These are phyloP conservation scores for Paxillus rubicundulus DNA, from an alignment of 768 basidiomycete species.

Conservation along the genomic window DNA sequence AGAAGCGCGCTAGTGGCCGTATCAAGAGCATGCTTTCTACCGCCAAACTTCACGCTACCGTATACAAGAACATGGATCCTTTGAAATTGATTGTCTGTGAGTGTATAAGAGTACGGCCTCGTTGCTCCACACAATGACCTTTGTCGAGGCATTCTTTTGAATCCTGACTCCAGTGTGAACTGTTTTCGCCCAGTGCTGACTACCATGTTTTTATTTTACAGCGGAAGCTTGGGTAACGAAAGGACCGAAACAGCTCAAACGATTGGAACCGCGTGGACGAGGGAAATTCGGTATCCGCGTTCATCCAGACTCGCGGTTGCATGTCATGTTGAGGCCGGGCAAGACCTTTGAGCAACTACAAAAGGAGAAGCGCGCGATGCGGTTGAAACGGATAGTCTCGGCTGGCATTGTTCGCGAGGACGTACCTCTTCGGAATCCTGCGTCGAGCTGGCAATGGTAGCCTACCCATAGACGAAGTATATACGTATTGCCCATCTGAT, in stretches of 20 bases:
- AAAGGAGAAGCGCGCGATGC: conserved; percentile 59
- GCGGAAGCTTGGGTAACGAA: conserved; percentile 96
- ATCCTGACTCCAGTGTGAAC: neutral
- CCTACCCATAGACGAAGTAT: neutral
- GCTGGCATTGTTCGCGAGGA: conserved; percentile 80
- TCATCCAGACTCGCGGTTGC: conserved; percentile 72
- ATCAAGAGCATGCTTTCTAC: conserved; percentile 87
- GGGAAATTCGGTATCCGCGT: conserved; percentile 75
- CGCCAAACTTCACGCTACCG: conserved; percentile 80
- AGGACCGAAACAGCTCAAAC: conserved; percentile 58
- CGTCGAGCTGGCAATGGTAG: conserved; percentile 77
- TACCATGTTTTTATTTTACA: conserved; percentile 29
- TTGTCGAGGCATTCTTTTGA: neutral
- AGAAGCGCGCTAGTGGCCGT: conserved; percentile 84
- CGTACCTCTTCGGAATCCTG: conserved; percentile 70
- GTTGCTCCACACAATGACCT: neutral
- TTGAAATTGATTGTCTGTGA: conserved; percentile 78
- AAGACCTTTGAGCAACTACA: conserved; percentile 70
- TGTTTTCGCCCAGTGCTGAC: conserved; percentile 1
- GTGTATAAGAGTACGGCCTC: conserved; percentile 31
- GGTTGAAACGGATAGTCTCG: conserved; percentile 75
- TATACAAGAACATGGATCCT: conserved; percentile 71
- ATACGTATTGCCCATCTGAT: neutral
- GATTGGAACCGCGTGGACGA: conserved; percentile 80
- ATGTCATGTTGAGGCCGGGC: conserved; percentile 78